phyloP scores from a whole-genome alignment of 2,329 filamentous ascomycete species.

The Colletotrichum eleusines region DNA sequence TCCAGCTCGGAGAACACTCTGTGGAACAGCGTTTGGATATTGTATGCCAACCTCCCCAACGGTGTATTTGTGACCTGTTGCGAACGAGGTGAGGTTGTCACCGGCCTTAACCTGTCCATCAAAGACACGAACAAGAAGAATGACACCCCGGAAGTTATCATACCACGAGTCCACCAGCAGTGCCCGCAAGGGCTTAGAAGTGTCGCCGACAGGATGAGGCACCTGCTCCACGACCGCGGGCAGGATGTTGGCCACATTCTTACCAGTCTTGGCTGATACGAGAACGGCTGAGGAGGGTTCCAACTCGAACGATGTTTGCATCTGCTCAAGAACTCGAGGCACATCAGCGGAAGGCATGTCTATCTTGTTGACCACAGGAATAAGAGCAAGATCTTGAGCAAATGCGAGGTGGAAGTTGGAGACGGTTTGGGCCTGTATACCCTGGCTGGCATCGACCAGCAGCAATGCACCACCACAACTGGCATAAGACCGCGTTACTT shows the following conservation, averaged over 20 bases:
- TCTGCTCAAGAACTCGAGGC: constrained; percentile 86
- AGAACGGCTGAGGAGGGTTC: constrained; percentile 76
- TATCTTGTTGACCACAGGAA: constrained; percentile 97
- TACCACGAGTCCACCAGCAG: constrained; percentile 99
- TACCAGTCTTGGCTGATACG: constrained; percentile 93
- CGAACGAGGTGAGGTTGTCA: constrained; percentile 88
- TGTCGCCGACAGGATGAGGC: constrained; percentile 82
- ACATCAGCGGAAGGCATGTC: constrained; percentile 92
- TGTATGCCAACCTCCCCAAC: constrained; percentile 98
- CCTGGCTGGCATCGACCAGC: constrained; percentile 95
- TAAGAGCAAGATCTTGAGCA: constrained; percentile 84
- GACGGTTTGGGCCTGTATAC: constrained; percentile 96
- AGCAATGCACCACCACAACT: constrained; percentile 94
- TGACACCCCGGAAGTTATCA: constrained; percentile 93
- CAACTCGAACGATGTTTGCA: constrained; percentile 88
- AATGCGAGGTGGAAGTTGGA: constrained; percentile 99
- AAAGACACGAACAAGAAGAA: constrained; percentile 90
- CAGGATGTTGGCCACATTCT: constrained; percentile 86
- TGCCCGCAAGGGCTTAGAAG: constrained; percentile 79
- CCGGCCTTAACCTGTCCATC: constrained; percentile 87
- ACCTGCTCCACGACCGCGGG: constrained; percentile 89
- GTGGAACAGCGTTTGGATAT: constrained; percentile 88
- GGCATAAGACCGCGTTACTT: constrained; percentile 95
- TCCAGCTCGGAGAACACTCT: constrained; percentile 84
- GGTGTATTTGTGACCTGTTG: constrained; percentile 88